A percentile compares a stretch with the other conserved stretches of the same genome.
Conservation (phyloP, 2,329 filamentous ascomycete genomes). For the Verticillium nonalfalfae region DNA sequence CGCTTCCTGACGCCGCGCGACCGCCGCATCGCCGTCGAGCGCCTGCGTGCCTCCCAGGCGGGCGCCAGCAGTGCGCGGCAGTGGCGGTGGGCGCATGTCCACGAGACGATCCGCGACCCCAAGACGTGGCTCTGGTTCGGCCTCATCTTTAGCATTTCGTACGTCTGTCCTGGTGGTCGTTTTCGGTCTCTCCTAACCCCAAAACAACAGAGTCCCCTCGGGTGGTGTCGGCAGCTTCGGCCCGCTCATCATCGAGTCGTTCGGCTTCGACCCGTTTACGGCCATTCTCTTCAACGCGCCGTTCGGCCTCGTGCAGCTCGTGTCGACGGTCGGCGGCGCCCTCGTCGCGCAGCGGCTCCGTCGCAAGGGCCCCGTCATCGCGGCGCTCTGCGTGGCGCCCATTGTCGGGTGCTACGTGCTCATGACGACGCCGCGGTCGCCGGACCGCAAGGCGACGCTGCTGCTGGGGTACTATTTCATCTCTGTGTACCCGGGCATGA, state of each 20-base stretch:
- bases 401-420: constrained; percentile 51
- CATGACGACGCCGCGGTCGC: constrained; percentile 38
- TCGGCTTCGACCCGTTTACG: constrained; percentile 48
- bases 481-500: constrained; percentile 48
- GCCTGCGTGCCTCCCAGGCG: constrained; percentile 44
- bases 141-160: constrained; percentile 47
- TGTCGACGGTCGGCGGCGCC: constrained; percentile 52
- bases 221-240: constrained; percentile 55
- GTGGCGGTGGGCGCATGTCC: constrained; percentile 35
- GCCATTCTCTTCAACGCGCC: constrained; percentile 57
- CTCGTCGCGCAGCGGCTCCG: constrained; percentile 47
- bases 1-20: constrained; percentile 51
- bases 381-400: constrained; percentile 47
- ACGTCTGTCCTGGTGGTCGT: constrained; percentile 14
- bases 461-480: constrained; percentile 54
- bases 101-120: constrained; percentile 28
- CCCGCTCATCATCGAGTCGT: constrained; percentile 49
- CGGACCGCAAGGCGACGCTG: constrained; percentile 37
- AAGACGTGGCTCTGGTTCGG: constrained; percentile 37
- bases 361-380: constrained; percentile 48
- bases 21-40: constrained; percentile 51
- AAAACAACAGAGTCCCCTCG: constrained; percentile 34
- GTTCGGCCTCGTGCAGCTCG: constrained; percentile 53
- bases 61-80: constrained; percentile 26
- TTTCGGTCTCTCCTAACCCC: background rate